A percentile compares a stretch with the other conserved stretches of the same genome.
These are phyloP conservation scores for Ceratocystis smalleyi DNA, from an alignment of 2,329 filamentous ascomycete species.

Conservation along the genomic window DNA sequence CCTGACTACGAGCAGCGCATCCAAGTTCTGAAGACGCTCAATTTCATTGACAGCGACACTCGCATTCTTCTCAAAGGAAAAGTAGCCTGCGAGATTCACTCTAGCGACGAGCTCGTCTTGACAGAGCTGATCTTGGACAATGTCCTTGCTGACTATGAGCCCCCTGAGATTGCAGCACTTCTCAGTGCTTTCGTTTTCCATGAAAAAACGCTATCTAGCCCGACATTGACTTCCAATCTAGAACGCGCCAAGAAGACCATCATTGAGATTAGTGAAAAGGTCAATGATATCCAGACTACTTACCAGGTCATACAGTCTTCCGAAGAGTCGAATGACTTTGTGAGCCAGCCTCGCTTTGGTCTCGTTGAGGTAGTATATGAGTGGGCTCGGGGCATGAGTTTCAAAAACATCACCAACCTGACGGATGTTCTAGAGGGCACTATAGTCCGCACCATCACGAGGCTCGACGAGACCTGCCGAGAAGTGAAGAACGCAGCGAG, in stretches of 20 bases:
- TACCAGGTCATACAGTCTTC: constrained; percentile 83
- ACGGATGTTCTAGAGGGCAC: constrained; percentile 96
- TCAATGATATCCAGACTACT: constrained; percentile 75
- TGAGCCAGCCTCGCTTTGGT: constrained; percentile 72
- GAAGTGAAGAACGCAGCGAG: constrained; percentile 95
- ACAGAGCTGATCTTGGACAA: constrained; percentile 96
- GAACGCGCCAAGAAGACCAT: constrained; percentile 75
- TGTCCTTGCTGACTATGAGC: constrained; percentile 84
- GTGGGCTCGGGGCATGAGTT: constrained; percentile 95
- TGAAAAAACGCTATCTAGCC: constrained; percentile 76
- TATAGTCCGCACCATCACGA: constrained; percentile 85
- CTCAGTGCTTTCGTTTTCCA: constrained; percentile 94
- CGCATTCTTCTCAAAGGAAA: constrained; percentile 95
- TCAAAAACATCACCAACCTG: constrained; percentile 90
- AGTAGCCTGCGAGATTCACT: constrained; percentile 95
- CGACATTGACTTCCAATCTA: constrained; percentile 65
- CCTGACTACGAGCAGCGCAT: constrained; percentile 96
- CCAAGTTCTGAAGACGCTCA: constrained; percentile 76
- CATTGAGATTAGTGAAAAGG: constrained; percentile 77
- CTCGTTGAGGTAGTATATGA: constrained; percentile 97
- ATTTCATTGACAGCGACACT: constrained; percentile 74
- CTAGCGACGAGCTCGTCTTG: constrained; percentile 85
- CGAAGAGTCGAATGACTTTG: constrained; percentile 87
- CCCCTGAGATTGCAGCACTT: constrained; percentile 88
- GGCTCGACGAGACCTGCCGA: constrained; percentile 86